Base-by-base conservation (phyloP, 495 filamentous ascomycete species). In the Xylaria bambusicola region DNA sequence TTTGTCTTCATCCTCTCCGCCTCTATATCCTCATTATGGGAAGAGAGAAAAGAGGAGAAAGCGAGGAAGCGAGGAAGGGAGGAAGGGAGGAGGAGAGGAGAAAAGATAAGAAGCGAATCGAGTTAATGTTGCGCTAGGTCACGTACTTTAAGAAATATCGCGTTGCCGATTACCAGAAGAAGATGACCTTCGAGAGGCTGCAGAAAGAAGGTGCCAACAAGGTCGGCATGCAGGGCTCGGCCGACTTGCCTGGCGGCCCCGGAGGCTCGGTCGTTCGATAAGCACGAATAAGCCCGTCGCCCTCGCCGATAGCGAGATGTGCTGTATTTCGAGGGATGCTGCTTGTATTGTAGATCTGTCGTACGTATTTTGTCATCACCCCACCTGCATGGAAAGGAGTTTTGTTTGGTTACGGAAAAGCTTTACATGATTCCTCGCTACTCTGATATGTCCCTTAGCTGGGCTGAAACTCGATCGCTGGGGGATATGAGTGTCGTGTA, bases 91-190 rank as follows among this genome's bases (percentile, higher is more conserved):
- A n/a, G n/a, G n/a, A n/a, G n/a, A n/a, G n/a, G n/a, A n/a, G n/a
- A n/a, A n/a, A n/a, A n/a, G n/a, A n/a, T n/a, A n/a, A n/a, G n/a
- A n/a, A 7, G 17, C 52, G 33, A 36, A 44, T 20, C 52, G 9
- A 46, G 44, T 6, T 21, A 5, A 20, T 42, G 8, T 31, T 27
- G 20, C 36, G 27, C 36, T 66, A 97, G 93, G 91, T 98, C 57
- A 90, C 89, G 74, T 97, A 98, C 75, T 98, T 98, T 80, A 97
- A 98, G 75, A 89, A 96, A 71, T 86, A 91, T 74, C 81, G 94
- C 59, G 91, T 98, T 38, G 92, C 94, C 79, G 93, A 98, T 56
- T 82, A 87, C 67, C 89, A 96, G 58, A 89, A 91, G 70, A 88
- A 90, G 62, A 79, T 87, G 73, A 88, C 88, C 42, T 74, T 98